A percentile compares a stretch with the other conserved stretches of the same genome.
These are phyloP conservation scores for Scortechinia acanthostroma DNA, from an alignment of 2,329 filamentous ascomycete genomes.

Conservation along the genomic window DNA sequence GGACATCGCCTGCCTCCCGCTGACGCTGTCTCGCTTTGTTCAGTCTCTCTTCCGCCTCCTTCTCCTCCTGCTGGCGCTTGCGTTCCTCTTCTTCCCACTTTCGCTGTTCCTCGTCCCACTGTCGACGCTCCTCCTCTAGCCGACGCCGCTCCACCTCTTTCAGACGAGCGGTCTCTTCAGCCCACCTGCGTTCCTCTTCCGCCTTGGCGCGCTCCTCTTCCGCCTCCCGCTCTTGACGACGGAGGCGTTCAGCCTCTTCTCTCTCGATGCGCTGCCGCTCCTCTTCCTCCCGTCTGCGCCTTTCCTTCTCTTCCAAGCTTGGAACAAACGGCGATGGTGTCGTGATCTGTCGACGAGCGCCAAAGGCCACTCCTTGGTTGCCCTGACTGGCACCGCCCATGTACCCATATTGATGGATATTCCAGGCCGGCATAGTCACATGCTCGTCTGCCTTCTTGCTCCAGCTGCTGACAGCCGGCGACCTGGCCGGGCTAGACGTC, in stretches of 20 bases:
- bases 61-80: slow-evolving; percentile 63
- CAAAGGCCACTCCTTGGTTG: slow-evolving; percentile 88
- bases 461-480: slow-evolving; percentile 75
- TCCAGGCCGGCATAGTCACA: slow-evolving; percentile 84
- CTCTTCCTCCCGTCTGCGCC: slow-evolving; percentile 48
- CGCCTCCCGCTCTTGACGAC: slow-evolving; percentile 34
- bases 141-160: slow-evolving; percentile 44
- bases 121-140: slow-evolving; percentile 50
- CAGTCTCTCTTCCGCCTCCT: slow-evolving; percentile 61
- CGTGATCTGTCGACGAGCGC: slow-evolving; percentile 86
- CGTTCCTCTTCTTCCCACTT: slow-evolving; percentile 75
- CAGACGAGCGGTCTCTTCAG: slow-evolving; percentile 52
- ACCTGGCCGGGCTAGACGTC: slow-evolving; percentile 32
- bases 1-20: slow-evolving; percentile 55
- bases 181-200: slow-evolving; percentile 63
- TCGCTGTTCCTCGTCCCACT: slow-evolving; percentile 71
- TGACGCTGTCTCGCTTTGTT: slow-evolving; percentile 52
- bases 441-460: slow-evolving; percentile 78
- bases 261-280: slow-evolving; percentile 46
- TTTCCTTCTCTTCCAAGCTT: slow-evolving; percentile 77
- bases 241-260: slow-evolving; percentile 41
- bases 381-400: slow-evolving; percentile 96
- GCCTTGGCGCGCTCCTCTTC: slow-evolving; percentile 55
- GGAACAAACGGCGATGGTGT: slow-evolving; percentile 66
- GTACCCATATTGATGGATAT: slow-evolving; percentile 96